Percentiles rank a stretch among this genome's conserved stretches.
Evolutionary conservation across 1,284 basidiomycete species (phyloP).

Genomic region (Moniliella sp.): DNA sequence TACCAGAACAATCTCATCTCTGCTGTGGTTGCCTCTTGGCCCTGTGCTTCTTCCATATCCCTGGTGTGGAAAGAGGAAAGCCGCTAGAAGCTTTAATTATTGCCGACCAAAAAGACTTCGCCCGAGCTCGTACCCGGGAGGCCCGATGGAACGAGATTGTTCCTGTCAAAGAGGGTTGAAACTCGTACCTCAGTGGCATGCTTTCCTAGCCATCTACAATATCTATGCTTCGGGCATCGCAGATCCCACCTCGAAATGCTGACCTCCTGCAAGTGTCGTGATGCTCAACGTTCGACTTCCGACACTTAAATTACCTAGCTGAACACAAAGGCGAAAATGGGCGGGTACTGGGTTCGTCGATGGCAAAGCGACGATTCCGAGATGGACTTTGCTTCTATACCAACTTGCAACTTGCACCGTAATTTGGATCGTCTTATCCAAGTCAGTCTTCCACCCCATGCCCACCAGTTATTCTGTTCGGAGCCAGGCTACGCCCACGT

Average conservation of each 20-base stretch:
- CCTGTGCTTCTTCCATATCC: conserved; percentile 20
- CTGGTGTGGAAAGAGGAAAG: conserved; percentile 24
- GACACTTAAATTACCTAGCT: conserved; percentile 19
- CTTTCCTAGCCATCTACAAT: conserved; percentile 14
- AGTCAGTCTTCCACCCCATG: no score
- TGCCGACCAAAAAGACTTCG: conserved; percentile 24
- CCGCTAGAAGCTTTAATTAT: conserved; percentile 20
- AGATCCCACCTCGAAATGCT: conserved; percentile 21
- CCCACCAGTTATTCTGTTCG: no score
- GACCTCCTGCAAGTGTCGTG: neutral
- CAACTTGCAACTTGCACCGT: conserved; percentile 23
- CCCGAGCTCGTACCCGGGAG: conserved; percentile 21
- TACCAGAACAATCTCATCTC: conserved; percentile 29
- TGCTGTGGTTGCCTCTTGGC: conserved; percentile 20
- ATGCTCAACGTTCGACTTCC: no score
- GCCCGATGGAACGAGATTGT: conserved; percentile 14
- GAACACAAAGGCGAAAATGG: conserved; percentile 25
- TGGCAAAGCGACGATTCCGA: conserved; percentile 31
- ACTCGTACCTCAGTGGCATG: conserved; percentile 12
- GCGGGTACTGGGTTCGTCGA: conserved; percentile 25
- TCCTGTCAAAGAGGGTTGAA: conserved; percentile 7
- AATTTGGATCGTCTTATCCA: conserved; percentile 15
- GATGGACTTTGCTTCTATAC: conserved; percentile 27
- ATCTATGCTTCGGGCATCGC: conserved; percentile 22
- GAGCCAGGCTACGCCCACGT: conserved; percentile 24